These are phyloP conservation scores for Paramecium octaurelia DNA, from an alignment of 73 alveolate genomes.

Conservation along the genomic window DNA sequence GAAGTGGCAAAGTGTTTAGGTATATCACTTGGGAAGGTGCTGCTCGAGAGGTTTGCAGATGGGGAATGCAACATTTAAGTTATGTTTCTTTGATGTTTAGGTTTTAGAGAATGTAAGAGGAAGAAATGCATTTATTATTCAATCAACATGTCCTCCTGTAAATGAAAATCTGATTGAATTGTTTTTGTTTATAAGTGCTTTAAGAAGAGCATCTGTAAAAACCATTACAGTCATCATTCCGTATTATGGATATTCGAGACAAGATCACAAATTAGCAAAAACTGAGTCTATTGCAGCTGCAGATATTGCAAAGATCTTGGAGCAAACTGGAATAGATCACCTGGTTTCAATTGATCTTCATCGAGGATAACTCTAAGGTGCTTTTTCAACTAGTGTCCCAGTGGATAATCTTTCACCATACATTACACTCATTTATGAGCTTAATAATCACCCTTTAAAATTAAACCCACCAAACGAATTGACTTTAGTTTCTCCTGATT, in stretches of 20 bases:
- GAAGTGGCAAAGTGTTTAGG: neutral
- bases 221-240: conserved; percentile 92
- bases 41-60: conserved; percentile 79
- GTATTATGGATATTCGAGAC: conserved; percentile 94
- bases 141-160: conserved; percentile 94
- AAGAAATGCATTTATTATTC: conserved; percentile 74
- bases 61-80: conserved; percentile 83
- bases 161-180: conserved; percentile 94
- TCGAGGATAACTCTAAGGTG: conserved; percentile 88
- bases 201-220: conserved; percentile 90
- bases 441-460: conserved; percentile 41
- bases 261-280: conserved; percentile 32
- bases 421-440: conserved; percentile 73
- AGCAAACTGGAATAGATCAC: conserved; percentile 83
- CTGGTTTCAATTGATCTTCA: conserved; percentile 92
- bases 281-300: conserved; percentile 86
- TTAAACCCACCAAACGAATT: conserved; percentile 22
- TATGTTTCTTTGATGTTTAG: neutral
- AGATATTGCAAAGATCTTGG: conserved; percentile 90
- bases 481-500: conserved; percentile 93
- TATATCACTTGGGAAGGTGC: conserved; percentile 14
- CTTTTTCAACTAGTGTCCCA: conserved; percentile 81
- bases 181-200: conserved; percentile 81
- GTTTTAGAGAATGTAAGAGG: conserved; percentile 88
- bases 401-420: conserved; percentile 86